Conservation (phyloP, 2,329 filamentous ascomycete species). For the Hypoxylon sp. region DNA sequence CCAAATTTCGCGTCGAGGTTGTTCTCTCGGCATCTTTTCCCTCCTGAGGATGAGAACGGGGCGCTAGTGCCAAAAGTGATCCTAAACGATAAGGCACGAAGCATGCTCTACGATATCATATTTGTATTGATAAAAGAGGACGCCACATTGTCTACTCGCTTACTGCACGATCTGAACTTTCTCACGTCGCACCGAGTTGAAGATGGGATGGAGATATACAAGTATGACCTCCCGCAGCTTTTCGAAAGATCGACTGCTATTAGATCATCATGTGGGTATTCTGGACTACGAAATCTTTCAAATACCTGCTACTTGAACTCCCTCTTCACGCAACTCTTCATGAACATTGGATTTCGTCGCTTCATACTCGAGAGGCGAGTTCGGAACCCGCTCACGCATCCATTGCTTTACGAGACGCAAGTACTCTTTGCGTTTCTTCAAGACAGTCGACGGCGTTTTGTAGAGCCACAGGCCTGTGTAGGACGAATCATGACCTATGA, state of each 20-base stretch:
- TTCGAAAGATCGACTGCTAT: conserved; percentile 78
- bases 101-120: conserved; percentile 73
- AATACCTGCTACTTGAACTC: conserved; percentile 99
- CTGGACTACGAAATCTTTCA: conserved; percentile 91
- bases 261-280: conserved; percentile 84
- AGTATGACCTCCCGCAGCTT: conserved; percentile 71
- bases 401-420: conserved; percentile 82
- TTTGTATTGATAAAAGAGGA: conserved; percentile 69
- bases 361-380: conserved; percentile 82
- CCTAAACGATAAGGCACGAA: conserved; percentile 69
- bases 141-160: conserved; percentile 61
- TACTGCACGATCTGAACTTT: conserved; percentile 66
- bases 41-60: conserved; percentile 58
- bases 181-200: conserved; percentile 65
- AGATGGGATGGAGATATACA: conserved; percentile 66
- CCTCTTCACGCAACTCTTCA: conserved; percentile 92
- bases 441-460: conserved; percentile 79
- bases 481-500: conserved; percentile 86
- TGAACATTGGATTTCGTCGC: conserved; percentile 88
- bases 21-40: conserved; percentile 77
- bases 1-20: conserved; percentile 62
- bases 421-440: conserved; percentile 89
- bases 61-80: conserved; percentile 59
- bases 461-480: conserved; percentile 82
- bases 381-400: conserved; percentile 70